Percentiles rank a stretch among this genome's conserved stretches.
Evolutionary conservation across 1,139 yeast genomes (phyloP).

Genomic region (Hansenula sp.): DNA sequence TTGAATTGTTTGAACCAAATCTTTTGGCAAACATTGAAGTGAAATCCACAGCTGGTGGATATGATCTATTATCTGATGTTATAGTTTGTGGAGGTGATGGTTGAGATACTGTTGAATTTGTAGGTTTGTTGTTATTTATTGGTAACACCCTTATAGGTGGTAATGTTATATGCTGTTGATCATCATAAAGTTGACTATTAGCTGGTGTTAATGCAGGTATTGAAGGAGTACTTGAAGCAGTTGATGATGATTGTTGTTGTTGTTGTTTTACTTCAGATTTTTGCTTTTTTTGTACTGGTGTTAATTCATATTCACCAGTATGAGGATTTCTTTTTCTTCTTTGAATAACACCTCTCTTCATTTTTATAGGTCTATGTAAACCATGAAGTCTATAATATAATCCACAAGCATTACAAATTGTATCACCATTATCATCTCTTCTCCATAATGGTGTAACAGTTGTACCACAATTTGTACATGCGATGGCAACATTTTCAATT

Average conservation of each 20-base stretch:
- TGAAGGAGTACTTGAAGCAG: no score
- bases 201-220: not conserved
- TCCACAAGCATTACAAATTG: constrained; percentile 88
- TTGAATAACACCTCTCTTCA: constrained; percentile 71
- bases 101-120: not conserved
- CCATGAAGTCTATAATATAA: constrained; percentile 74
- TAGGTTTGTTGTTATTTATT: constrained; percentile 1
- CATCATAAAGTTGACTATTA: not conserved
- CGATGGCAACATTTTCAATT: constrained; percentile 51
- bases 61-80: not conserved
- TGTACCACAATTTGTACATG: constrained; percentile 79
- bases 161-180: constrained; percentile 11
- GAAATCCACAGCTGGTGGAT: constrained; percentile 25
- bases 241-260: no score
- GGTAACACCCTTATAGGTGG: constrained; percentile 22
- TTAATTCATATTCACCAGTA: constrained; percentile 1
- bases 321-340: constrained; percentile 52
- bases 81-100: not conserved
- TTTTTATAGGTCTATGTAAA: constrained; percentile 68
- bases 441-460: constrained; percentile 88
- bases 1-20: not conserved
- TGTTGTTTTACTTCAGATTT: not conserved
- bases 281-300: not conserved
- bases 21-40: constrained; percentile 21
- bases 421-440: constrained; percentile 73